Conservation (phyloP, 306 rosid genomes). For the Quillaja saponaria region DNA sequence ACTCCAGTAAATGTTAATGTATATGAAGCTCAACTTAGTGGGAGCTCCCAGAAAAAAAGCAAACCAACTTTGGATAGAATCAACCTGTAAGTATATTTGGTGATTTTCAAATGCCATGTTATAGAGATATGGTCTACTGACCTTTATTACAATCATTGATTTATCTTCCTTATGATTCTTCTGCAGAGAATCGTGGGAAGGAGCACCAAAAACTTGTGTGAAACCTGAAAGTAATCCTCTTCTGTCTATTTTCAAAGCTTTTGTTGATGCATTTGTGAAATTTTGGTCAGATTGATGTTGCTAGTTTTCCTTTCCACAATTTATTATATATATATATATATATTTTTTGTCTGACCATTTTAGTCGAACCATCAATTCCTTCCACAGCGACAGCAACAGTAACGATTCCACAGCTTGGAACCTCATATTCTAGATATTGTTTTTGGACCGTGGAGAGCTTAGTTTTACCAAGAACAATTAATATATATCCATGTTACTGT, state of each 20-base stretch:
- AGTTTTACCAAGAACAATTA: too few relatives aligned
- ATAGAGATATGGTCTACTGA: constrained; percentile 19
- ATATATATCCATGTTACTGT: too few relatives aligned
- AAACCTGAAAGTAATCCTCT: constrained; percentile 58
- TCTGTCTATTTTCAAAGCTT: constrained; percentile 49
- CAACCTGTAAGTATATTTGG: constrained; percentile 66
- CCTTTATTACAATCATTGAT: constrained; percentile 22
- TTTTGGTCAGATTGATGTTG: constrained; percentile 69
- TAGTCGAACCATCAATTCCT: too few relatives aligned
- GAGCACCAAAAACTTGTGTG: constrained; percentile 36
- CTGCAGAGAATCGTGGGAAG: constrained; percentile 93
- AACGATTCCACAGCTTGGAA: too few relatives aligned
- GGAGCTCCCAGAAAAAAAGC: constrained; percentile 52
- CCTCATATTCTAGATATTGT: too few relatives aligned
- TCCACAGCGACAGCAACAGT: too few relatives aligned
- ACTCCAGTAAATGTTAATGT: constrained; percentile 26
- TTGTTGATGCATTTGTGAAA: constrained; percentile 60
- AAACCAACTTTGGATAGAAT: constrained; percentile 77
- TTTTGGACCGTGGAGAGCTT: too few relatives aligned
- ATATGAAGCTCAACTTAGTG: constrained; percentile 37
- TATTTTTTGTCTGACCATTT: too few relatives aligned
- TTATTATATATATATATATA: too few relatives aligned
- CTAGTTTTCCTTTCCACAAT: too few relatives aligned
- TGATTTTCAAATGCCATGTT: constrained; percentile 9
- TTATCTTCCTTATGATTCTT: constrained; percentile 20